Conservation (phyloP, 768 basidiomycete species). For the Rhizopogon sp. region DNA sequence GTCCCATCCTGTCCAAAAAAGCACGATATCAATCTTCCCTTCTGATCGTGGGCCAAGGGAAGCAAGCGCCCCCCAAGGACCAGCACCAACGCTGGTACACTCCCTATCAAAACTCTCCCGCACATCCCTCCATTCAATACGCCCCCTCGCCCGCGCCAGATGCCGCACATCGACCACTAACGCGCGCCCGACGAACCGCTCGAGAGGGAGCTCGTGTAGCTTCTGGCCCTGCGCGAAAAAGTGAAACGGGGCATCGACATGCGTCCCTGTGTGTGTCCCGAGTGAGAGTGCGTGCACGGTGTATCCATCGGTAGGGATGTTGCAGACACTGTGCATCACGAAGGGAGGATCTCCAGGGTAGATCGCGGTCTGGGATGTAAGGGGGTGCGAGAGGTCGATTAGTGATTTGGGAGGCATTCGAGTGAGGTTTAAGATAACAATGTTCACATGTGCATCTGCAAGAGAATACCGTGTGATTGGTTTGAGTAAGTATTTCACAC, state of each 20-base stretch:
- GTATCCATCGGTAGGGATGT: constrained; percentile 11
- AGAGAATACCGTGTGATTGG: neutral
- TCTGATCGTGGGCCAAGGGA: constrained; percentile 19
- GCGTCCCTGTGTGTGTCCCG: constrained; percentile 73
- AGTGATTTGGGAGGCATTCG: constrained; percentile 15
- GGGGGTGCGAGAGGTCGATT: constrained; percentile 22
- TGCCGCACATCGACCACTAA: constrained; percentile 50
- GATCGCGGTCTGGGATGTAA: constrained; percentile 17
- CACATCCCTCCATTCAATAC: constrained; percentile 48
- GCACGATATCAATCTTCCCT: constrained; percentile 34
- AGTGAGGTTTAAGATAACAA: neutral
- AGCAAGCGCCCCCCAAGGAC: neutral
- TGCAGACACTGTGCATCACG: constrained; percentile 17
- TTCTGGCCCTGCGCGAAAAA: constrained; percentile 55
- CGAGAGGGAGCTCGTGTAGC: constrained; percentile 54
- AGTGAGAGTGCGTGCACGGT: constrained; percentile 38
- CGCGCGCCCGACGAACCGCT: constrained; percentile 49
- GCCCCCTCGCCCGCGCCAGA: constrained; percentile 34
- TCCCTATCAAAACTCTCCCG: neutral
- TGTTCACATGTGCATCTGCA: neutral
- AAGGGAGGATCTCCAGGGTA: constrained; percentile 25
- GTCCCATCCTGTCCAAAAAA: constrained; percentile 71
- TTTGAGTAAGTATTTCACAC: neutral
- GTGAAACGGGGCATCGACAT: constrained; percentile 76
- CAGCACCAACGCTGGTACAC: neutral